These are phyloP conservation scores for Pleurotus giganteus DNA, from an alignment of 768 basidiomycete genomes.

Conservation along the genomic window DNA sequence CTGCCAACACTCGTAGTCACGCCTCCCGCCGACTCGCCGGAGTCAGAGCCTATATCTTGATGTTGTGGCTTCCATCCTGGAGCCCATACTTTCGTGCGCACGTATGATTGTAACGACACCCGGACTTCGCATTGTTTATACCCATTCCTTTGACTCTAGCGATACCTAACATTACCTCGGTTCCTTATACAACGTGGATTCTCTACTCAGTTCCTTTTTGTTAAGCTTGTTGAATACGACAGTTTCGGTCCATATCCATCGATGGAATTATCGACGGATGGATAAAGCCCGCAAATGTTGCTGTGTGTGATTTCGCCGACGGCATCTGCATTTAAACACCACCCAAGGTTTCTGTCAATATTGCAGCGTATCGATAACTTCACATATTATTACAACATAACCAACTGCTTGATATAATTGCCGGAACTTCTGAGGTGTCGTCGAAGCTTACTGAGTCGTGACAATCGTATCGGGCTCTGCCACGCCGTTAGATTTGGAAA, in stretches of 20 bases:
- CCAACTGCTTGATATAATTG: background rate
- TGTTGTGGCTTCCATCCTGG: background rate
- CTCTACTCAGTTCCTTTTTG: background rate
- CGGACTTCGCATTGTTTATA: slow-evolving; percentile 43
- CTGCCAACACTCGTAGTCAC: slow-evolving; percentile 12
- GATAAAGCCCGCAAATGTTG: too few species aligned
- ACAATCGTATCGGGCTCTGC: slow-evolving; percentile 39
- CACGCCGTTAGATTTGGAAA: background rate
- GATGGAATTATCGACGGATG: too few species aligned
- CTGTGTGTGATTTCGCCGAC: too few species aligned
- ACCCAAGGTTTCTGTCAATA: too few species aligned
- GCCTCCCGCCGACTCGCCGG: slow-evolving; percentile 5
- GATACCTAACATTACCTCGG: slow-evolving; percentile 23
- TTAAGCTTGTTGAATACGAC: too few species aligned
- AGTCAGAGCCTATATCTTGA: background rate
- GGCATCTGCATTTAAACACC: too few species aligned
- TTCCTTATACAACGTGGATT: background rate
- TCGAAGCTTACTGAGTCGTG: slow-evolving; percentile 29
- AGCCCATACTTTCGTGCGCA: background rate
- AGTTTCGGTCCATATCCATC: too few species aligned
- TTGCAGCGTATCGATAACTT: too few species aligned
- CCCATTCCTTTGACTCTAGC: slow-evolving; percentile 27
- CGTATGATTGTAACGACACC: slow-evolving; percentile 5
- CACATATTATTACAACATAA: too few species aligned
- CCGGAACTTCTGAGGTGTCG: background rate